A percentile compares a stretch with the other conserved stretches of the same genome.
Conservation (phyloP, 257 asterid species). For the Nicotiana obtusifolia region DNA sequence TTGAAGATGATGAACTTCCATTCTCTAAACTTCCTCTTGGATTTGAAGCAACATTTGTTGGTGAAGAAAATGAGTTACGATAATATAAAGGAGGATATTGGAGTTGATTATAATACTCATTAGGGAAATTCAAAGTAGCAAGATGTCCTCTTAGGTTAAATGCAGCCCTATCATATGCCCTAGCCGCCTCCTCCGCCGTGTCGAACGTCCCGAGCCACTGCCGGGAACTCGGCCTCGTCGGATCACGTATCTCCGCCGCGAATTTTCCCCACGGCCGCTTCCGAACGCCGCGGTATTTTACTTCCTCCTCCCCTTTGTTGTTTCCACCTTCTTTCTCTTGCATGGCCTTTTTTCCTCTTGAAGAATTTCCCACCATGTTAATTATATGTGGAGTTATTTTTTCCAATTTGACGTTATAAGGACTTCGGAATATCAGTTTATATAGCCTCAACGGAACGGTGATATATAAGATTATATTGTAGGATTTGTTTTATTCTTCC, state of each 20-base stretch:
- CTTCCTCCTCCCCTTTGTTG: slow-evolving; percentile 27
- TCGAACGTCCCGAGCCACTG: slow-evolving; percentile 68
- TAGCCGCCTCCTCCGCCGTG: slow-evolving; percentile 58
- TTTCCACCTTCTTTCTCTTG: slow-evolving; percentile 31
- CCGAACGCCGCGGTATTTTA: slow-evolving; percentile 49
- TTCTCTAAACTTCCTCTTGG: background rate
- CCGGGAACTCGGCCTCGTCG: slow-evolving; percentile 43
- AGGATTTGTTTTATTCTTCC: background rate
- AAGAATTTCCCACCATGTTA: slow-evolving; percentile 38
- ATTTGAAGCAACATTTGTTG: background rate
- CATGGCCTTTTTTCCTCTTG: slow-evolving; percentile 41
- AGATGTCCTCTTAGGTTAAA: slow-evolving; percentile 47
- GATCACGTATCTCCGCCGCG: slow-evolving; percentile 74
- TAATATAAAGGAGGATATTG: slow-evolving; percentile 40
- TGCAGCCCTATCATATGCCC: slow-evolving; percentile 49
- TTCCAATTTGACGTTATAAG: background rate
- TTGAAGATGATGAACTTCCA: slow-evolving; percentile 14
- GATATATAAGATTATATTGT: background rate
- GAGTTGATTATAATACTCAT: slow-evolving; percentile 48
- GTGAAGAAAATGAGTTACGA: background rate
- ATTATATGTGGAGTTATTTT: background rate
- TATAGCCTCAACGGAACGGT: background rate
- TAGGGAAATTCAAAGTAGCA: slow-evolving; percentile 49
- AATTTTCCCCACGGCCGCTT: slow-evolving; percentile 63
- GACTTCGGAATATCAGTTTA: background rate